Percentiles rank a stretch among this genome's conserved stretches.
These are phyloP conservation scores for Somion occarium DNA, from an alignment of 1,284 basidiomycete genomes.

Conservation along the genomic window DNA sequence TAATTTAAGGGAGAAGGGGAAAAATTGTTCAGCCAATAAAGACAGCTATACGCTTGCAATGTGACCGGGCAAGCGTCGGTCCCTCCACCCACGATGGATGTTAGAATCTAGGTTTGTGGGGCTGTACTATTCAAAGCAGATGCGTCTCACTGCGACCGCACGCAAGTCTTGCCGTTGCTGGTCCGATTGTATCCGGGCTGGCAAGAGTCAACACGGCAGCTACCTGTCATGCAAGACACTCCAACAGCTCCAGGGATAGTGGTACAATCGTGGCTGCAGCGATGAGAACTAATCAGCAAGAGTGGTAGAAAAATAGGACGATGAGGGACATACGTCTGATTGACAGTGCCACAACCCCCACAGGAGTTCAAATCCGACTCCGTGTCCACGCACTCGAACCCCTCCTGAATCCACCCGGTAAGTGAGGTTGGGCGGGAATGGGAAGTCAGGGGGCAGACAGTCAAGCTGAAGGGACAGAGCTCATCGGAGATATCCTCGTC, in stretches of 20 bases:
- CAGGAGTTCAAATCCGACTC: constrained; percentile 26
- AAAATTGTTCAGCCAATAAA: too few relatives aligned
- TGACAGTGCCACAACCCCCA: constrained; percentile 27
- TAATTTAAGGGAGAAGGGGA: too few relatives aligned
- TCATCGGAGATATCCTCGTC: constrained; percentile 12
- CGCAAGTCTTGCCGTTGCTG: constrained; percentile 19
- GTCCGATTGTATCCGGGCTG: constrained; percentile 20
- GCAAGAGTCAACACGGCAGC: constrained; percentile 27
- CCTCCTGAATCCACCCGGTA: constrained; percentile 18
- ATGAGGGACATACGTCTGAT: constrained; percentile 25
- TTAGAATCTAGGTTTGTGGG: background rate
- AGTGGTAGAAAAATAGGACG: constrained; percentile 11
- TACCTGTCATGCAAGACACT: constrained; percentile 26
- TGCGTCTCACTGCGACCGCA: constrained; percentile 5
- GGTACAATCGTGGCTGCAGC: constrained; percentile 27
- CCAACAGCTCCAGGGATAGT: constrained; percentile 20
- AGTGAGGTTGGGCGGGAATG: constrained; percentile 14
- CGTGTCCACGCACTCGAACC: constrained; percentile 30
- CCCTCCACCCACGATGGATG: too few relatives aligned
- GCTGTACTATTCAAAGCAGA: background rate
- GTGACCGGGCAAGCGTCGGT: too few relatives aligned
- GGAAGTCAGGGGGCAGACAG: constrained; percentile 20
- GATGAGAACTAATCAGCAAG: background rate
- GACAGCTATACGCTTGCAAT: too few relatives aligned
- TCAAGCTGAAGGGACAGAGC: constrained; percentile 22